Conservation (phyloP, 345 rosid species). For the Gossypium stocksii region DNA sequence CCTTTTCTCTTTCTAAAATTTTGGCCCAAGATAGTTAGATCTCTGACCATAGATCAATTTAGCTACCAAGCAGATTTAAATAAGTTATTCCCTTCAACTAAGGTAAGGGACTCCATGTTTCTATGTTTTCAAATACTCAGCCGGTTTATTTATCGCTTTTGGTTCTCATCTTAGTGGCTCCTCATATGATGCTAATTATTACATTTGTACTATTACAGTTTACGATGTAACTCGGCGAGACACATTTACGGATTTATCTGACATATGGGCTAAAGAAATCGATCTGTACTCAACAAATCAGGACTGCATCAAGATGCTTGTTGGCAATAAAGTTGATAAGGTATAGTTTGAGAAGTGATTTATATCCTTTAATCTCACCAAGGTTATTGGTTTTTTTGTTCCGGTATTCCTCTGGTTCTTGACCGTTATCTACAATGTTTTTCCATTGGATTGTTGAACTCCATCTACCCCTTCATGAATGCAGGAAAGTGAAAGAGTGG, state of each 20-base stretch:
- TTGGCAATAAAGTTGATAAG: conserved; percentile 95
- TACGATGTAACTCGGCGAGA: conserved; percentile 90
- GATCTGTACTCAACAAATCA: conserved; percentile 78
- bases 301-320: conserved; percentile 93
- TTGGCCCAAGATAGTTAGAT: background rate
- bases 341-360: conserved; percentile 25
- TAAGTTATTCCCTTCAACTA: background rate
- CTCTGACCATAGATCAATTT: background rate
- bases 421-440: too few relatives aligned
- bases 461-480: conserved; percentile 5
- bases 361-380: background rate
- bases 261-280: conserved; percentile 93
- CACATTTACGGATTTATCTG: conserved; percentile 86
- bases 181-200: conserved; percentile 7
- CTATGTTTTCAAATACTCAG: background rate
- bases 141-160: background rate
- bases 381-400: background rate
- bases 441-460: too few relatives aligned
- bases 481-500: conserved; percentile 94
- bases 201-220: conserved; percentile 35
- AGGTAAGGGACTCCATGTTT: background rate
- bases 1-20: background rate
- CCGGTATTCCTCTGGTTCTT: background rate
- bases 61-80: background rate
- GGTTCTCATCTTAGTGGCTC: background rate